phyloP scores from a whole-genome alignment of 2,329 filamentous ascomycete genomes.

The Zymoseptoria crescenta region DNA sequence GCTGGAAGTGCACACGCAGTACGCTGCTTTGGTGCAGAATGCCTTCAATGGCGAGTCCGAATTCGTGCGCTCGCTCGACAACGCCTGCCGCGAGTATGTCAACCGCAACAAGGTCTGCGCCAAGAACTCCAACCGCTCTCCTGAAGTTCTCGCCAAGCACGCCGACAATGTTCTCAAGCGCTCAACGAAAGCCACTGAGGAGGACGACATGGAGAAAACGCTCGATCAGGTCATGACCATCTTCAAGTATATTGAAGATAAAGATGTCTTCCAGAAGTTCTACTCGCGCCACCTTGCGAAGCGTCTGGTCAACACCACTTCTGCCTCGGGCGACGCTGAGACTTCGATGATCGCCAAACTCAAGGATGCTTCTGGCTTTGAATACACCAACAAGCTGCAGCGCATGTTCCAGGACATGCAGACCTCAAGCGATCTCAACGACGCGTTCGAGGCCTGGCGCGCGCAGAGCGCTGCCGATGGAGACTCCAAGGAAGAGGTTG shows the following conservation, averaged over 20 bases:
- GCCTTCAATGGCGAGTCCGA: conserved; percentile 95
- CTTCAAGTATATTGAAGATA: conserved; percentile 99
- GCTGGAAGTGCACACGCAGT: conserved; percentile 88
- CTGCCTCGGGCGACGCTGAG: conserved; percentile 93
- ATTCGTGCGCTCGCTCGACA: conserved; percentile 91
- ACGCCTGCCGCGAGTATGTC: conserved; percentile 95
- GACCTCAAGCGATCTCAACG: conserved; percentile 94
- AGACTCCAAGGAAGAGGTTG: conserved; percentile 61
- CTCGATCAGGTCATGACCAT: conserved; percentile 95
- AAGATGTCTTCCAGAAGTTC: conserved; percentile 99
- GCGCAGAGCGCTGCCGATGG: conserved; percentile 56
- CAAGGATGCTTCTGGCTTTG: conserved; percentile 96
- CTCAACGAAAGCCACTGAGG: conserved; percentile 84
- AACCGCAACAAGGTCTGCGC: conserved; percentile 97
- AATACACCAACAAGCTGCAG: conserved; percentile 98
- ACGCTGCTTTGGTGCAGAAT: conserved; percentile 80
- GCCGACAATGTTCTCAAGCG: conserved; percentile 88
- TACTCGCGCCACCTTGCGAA: conserved; percentile 96
- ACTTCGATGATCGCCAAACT: conserved; percentile 99
- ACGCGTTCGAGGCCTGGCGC: conserved; percentile 74
- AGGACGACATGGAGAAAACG: conserved; percentile 83
- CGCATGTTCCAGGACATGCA: conserved; percentile 99
- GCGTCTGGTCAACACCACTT: conserved; percentile 88
- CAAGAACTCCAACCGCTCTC: conserved; percentile 84
- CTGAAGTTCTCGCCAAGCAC: conserved; percentile 91